A percentile compares a stretch with the other conserved stretches of the same genome.
Evolutionary conservation across 257 asterid genomes (phyloP).

Genomic region (Jaltomata sinuosa): DNA sequence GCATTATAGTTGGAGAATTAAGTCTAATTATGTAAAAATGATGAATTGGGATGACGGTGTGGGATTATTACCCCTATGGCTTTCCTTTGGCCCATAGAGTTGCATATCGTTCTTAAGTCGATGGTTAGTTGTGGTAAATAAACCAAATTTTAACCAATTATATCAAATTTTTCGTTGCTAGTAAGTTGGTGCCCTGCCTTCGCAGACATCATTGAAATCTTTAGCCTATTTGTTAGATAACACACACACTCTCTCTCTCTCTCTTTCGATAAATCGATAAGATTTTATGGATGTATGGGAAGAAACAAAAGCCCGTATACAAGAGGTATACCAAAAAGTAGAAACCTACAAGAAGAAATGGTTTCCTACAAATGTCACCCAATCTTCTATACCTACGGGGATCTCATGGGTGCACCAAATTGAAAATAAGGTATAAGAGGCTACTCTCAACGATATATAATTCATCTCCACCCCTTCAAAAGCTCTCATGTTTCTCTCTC

Average conservation of each 20-base stretch:
- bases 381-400: not conserved
- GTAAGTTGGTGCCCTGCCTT: not conserved
- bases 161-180: not conserved
- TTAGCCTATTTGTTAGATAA: not conserved
- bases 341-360: not conserved
- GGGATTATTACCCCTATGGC: not conserved
- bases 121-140: not conserved
- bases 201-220: not conserved
- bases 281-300: not conserved
- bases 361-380: not conserved
- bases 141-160: not conserved
- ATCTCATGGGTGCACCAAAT: not conserved
- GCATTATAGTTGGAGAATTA: not conserved
- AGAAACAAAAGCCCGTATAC: not conserved
- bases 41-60: not conserved
- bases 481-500: not conserved
- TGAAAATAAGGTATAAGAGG: not conserved
- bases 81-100: not conserved
- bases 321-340: not conserved
- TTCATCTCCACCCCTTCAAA: not conserved
- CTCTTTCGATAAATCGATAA: not conserved
- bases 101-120: not conserved
- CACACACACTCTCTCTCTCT: not conserved
- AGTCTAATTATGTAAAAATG: not conserved
- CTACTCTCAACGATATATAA: not conserved